Percentiles rank a stretch among this genome's conserved stretches.
phyloP scores from a whole-genome alignment of 2,329 filamentous ascomycete genomes.

The Hirsutella rhossiliensis region DNA sequence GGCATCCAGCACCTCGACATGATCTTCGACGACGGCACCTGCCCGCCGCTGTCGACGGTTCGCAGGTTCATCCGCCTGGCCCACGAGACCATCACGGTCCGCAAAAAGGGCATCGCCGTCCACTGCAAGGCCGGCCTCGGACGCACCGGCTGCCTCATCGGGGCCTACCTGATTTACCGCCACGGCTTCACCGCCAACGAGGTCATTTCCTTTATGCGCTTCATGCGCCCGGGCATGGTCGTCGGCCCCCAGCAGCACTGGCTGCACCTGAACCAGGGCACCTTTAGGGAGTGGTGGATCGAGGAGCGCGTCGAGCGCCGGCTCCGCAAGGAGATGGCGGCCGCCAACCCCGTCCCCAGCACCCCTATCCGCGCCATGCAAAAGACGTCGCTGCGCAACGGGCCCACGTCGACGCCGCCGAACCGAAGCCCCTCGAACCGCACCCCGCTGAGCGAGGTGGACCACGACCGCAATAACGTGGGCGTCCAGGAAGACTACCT shows the following conservation, averaged over 20 bases:
- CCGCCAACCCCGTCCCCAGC: constrained; percentile 36
- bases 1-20: constrained; percentile 96
- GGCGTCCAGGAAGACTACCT: constrained; percentile 79
- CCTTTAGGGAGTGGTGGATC: constrained; percentile 98
- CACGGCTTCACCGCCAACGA: constrained; percentile 97
- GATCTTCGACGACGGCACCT: constrained; percentile 99
- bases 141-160: constrained; percentile 90
- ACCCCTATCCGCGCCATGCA: constrained; percentile 51
- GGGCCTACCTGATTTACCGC: constrained; percentile 93
- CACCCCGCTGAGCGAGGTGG: constrained; percentile 86
- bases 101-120: constrained; percentile 87
- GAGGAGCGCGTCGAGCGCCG: constrained; percentile 71
- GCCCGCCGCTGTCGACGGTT: constrained; percentile 78
- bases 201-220: constrained; percentile 95
- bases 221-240: constrained; percentile 98
- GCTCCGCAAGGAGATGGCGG: constrained; percentile 46
- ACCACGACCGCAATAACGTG: constrained; percentile 59
- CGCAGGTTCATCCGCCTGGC: constrained; percentile 90
- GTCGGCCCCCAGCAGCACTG: constrained; percentile 98
- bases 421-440: constrained; percentile 65
- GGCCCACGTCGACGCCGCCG: constrained; percentile 71
- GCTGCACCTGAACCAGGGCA: constrained; percentile 92
- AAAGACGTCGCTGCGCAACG: constrained; percentile 46
- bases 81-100: constrained; percentile 84
- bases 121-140: constrained; percentile 98